phyloP scores from a whole-genome alignment of 805 yeast species.

The Wickerhamomyces sydowiorum region DNA sequence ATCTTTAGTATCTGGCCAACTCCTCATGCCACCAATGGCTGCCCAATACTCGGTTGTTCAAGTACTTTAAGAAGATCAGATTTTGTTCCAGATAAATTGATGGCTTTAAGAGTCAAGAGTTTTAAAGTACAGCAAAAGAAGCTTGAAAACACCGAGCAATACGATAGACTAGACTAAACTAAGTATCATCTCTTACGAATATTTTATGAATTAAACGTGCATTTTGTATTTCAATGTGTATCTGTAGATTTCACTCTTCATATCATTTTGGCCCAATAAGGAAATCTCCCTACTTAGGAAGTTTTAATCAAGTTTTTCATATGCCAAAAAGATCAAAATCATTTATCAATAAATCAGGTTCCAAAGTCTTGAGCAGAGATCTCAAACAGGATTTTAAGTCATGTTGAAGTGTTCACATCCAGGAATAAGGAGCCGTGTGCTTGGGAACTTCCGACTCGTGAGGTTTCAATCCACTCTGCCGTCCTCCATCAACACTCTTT shows the following conservation, averaged over 20 bases:
- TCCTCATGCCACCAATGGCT: constrained; percentile 23
- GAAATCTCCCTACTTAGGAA: too few relatives aligned
- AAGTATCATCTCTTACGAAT: too few relatives aligned
- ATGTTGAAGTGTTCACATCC: too few relatives aligned
- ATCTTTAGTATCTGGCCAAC: constrained; percentile 30
- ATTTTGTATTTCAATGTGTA: too few relatives aligned
- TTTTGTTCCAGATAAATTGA: constrained; percentile 42
- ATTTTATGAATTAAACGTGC: too few relatives aligned
- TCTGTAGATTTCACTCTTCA: too few relatives aligned
- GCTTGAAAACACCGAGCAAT: constrained; percentile 2
- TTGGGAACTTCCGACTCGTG: background rate
- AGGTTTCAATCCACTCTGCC: constrained; percentile 2
- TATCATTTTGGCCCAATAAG: too few relatives aligned
- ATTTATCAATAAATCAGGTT: too few relatives aligned
- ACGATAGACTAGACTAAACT: constrained; percentile 8
- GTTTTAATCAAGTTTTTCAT: too few relatives aligned
- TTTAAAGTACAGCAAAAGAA: constrained; percentile 22
- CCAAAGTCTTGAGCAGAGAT: too few relatives aligned
- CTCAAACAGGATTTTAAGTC: too few relatives aligned
- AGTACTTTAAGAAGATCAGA: constrained; percentile 29
- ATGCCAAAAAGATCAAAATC: too few relatives aligned
- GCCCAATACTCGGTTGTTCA: constrained; percentile 53
- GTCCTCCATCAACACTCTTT: constrained; percentile 10
- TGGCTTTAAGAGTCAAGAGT: constrained; percentile 48
- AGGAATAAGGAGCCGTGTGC: background rate